phyloP scores from a whole-genome alignment of 768 basidiomycete genomes.

The Lactifluus piperatus region DNA sequence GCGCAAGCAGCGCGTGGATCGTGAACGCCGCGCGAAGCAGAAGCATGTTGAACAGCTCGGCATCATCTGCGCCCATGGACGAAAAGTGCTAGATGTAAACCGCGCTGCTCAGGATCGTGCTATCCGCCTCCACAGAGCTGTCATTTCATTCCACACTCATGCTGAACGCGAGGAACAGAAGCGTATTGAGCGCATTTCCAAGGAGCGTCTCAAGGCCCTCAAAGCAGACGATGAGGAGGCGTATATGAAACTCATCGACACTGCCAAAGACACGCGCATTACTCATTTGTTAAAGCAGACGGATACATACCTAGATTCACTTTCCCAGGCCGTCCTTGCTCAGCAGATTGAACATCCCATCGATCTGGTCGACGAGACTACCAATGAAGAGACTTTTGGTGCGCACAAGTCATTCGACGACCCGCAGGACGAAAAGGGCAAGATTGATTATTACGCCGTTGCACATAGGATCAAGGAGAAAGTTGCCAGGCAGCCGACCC shows the following conservation, averaged over 20 bases:
- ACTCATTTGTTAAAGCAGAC: constrained; percentile 93
- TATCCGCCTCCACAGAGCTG: constrained; percentile 58
- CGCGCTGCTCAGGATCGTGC: constrained; percentile 49
- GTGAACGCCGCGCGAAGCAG: constrained; percentile 90
- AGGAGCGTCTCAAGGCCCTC: constrained; percentile 96
- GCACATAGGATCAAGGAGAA: constrained; percentile 90
- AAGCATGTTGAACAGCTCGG: constrained; percentile 92
- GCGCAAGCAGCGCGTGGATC: constrained; percentile 82
- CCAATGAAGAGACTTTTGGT: constrained; percentile 86
- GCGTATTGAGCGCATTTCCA: constrained; percentile 88
- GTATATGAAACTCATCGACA: constrained; percentile 98
- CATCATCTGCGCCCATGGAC: constrained; percentile 79
- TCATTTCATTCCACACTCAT: constrained; percentile 75
- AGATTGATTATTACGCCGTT: constrained; percentile 93
- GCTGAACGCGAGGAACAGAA: constrained; percentile 99
- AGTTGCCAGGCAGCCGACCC: constrained; percentile 57
- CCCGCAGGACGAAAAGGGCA: constrained; percentile 50
- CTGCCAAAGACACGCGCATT: constrained; percentile 98
- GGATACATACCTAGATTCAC: constrained; percentile 87
- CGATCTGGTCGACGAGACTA: constrained; percentile 46
- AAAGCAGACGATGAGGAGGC: constrained; percentile 98
- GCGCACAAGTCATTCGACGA: constrained; percentile 65
- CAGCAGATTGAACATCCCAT: constrained; percentile 69
- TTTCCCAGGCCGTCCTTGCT: constrained; percentile 86
- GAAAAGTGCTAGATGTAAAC: constrained; percentile 60